A percentile compares a stretch with the other conserved stretches of the same genome.
phyloP scores from a whole-genome alignment of 768 basidiomycete genomes.

The Leccinum ochraceum region DNA sequence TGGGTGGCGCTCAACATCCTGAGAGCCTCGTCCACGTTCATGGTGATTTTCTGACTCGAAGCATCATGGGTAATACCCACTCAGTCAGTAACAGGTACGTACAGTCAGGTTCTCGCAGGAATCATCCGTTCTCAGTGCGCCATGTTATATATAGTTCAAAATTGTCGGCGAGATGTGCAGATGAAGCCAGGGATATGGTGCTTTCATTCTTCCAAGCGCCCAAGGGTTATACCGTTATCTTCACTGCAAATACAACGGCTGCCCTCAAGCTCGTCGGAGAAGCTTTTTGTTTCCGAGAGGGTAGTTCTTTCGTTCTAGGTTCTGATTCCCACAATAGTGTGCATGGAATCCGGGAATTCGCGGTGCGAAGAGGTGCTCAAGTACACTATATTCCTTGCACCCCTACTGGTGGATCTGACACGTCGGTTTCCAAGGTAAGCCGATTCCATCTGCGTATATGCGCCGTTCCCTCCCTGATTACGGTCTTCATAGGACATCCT shows the following conservation, averaged over 20 bases:
- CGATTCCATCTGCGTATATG: slow-evolving; percentile 17
- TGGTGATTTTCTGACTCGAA: slow-evolving; percentile 63
- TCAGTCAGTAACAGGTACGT: slow-evolving; percentile 82
- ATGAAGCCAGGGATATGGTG: slow-evolving; percentile 71
- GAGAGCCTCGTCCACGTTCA: slow-evolving; percentile 74
- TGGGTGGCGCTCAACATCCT: slow-evolving; percentile 82
- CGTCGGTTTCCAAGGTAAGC: slow-evolving; percentile 57
- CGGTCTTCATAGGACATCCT: slow-evolving; percentile 48
- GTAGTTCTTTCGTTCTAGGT: slow-evolving; percentile 65
- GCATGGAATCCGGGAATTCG: slow-evolving; percentile 78
- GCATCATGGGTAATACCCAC: slow-evolving; percentile 81
- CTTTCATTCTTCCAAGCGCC: slow-evolving; percentile 78
- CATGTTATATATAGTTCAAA: slow-evolving; percentile 51
- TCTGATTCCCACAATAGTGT: slow-evolving; percentile 85
- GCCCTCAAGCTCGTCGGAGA: slow-evolving; percentile 85
- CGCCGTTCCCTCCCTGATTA: slow-evolving; percentile 11
- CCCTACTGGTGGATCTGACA: slow-evolving; percentile 63
- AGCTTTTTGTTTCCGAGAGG: slow-evolving; percentile 65
- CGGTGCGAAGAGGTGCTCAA: slow-evolving; percentile 51
- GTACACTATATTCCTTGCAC: slow-evolving; percentile 68
- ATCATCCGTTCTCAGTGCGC: neutral
- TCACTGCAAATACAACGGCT: slow-evolving; percentile 77
- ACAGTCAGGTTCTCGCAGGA: slow-evolving; percentile 10
- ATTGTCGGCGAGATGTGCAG: slow-evolving; percentile 63
- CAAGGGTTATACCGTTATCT: slow-evolving; percentile 76